Conservation (phyloP, 2,329 filamentous ascomycete genomes). For the Coleophoma cylindrospora region DNA sequence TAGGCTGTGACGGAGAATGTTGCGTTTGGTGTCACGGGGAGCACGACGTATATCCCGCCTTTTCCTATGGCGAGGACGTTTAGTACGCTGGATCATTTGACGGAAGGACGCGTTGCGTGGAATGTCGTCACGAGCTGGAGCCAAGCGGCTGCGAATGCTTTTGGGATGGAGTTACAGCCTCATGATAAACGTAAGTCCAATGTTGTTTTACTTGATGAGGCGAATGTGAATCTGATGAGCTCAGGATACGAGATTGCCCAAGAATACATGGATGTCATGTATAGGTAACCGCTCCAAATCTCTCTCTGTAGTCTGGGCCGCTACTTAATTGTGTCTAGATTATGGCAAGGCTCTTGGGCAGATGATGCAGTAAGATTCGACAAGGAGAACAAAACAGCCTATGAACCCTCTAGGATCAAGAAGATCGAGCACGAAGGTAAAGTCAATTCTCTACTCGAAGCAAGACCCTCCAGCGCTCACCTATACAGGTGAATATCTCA, state of each 20-base stretch:
- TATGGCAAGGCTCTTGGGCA: constrained; percentile 63
- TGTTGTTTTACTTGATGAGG: no score
- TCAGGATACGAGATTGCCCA: constrained; percentile 49
- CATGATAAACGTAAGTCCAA: constrained; percentile 49
- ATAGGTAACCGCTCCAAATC: constrained; percentile 32
- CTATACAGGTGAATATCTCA: background rate
- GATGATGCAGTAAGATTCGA: constrained; percentile 60
- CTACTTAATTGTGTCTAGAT: constrained; percentile 10
- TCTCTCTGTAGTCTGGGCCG: no score
- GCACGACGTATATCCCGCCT: constrained; percentile 57
- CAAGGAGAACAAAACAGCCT: constrained; percentile 50
- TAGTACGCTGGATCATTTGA: constrained; percentile 60
- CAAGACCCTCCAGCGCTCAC: no score
- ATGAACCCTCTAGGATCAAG: constrained; percentile 48
- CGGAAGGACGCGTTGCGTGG: constrained; percentile 53
- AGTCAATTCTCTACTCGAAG: no score
- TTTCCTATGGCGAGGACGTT: constrained; percentile 59
- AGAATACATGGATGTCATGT: constrained; percentile 45
- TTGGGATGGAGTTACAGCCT: constrained; percentile 34
- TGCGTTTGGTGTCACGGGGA: constrained; percentile 58
- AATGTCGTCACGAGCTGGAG: constrained; percentile 63
- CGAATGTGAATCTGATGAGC: no score
- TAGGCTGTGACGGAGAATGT: constrained; percentile 51
- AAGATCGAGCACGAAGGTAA: constrained; percentile 51
- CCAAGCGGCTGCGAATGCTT: constrained; percentile 56